Conservation (phyloP, 225 moss, liverwort and hornwort genomes). For the Neckera pumila region DNA sequence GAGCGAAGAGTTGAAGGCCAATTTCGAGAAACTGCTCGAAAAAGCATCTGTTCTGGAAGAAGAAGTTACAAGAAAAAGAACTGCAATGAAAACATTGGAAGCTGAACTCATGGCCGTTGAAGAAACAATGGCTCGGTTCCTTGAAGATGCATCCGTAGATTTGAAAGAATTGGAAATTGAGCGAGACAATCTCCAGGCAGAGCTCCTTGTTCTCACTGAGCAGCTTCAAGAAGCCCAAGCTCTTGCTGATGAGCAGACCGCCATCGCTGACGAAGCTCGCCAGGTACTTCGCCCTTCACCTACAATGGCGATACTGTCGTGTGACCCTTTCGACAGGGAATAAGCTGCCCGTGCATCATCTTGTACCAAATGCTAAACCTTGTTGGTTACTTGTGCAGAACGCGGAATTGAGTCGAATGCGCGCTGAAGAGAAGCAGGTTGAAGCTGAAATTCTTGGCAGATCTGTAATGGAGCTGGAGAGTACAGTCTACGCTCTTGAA, state of each 20-base stretch:
- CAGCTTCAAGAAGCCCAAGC: conserved; percentile 65
- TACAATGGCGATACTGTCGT: background rate
- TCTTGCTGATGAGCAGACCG: conserved; percentile 50
- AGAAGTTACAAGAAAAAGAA: conserved; percentile 40
- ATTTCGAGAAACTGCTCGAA: conserved; percentile 19
- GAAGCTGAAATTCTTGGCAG: conserved; percentile 65
- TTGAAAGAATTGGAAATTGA: conserved; percentile 50
- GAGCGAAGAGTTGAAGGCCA: conserved; percentile 12
- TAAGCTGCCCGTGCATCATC: background rate
- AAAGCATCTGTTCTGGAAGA: conserved; percentile 46
- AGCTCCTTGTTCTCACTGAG: conserved; percentile 49
- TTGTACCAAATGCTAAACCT: background rate
- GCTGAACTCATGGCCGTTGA: conserved; percentile 48
- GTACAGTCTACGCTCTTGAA: conserved; percentile 88
- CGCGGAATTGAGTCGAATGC: conserved; percentile 52
- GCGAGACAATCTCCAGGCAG: conserved; percentile 61
- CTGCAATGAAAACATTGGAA: conserved; percentile 35
- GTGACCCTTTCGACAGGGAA: background rate
- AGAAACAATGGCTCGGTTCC: conserved; percentile 33
- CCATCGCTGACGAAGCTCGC: conserved; percentile 58
- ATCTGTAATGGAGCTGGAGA: conserved; percentile 86
- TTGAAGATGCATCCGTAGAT: conserved; percentile 45
- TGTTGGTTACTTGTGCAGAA: conserved; percentile 23
- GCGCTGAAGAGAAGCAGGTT: conserved; percentile 57
- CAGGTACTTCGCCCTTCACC: conserved; percentile 28